A percentile compares a stretch with the other conserved stretches of the same genome.
These are phyloP conservation scores for Immersiella caudata DNA, from an alignment of 495 filamentous ascomycete species.

Conservation along the genomic window DNA sequence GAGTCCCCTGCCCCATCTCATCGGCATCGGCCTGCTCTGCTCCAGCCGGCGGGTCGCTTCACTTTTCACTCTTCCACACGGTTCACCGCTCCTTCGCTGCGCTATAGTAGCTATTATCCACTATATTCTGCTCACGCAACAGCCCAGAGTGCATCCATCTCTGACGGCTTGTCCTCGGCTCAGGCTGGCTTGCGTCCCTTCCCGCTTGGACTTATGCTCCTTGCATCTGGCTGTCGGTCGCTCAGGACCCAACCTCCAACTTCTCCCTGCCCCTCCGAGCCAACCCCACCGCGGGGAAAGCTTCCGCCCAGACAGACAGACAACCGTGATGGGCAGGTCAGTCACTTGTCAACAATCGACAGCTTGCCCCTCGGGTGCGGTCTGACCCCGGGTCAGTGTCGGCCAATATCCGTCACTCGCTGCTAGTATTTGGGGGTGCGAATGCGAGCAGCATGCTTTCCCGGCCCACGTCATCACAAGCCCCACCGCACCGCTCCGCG, in stretches of 20 bases:
- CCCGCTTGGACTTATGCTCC: slow-evolving; percentile 6
- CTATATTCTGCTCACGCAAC: slow-evolving; percentile 8
- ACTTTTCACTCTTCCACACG: not conserved
- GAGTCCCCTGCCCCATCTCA: not conserved
- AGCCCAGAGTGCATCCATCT: slow-evolving; percentile 5
- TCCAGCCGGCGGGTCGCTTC: slow-evolving; percentile 1
- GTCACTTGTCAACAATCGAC: slow-evolving; percentile 22
- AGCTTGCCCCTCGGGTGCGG: not conserved
- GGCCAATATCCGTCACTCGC: not conserved
- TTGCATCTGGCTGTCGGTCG: not conserved
- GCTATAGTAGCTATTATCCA: slow-evolving; percentile 20
- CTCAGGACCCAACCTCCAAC: not conserved
- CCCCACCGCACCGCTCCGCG: slow-evolving; percentile 10
- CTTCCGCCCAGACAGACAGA: slow-evolving; percentile 23
- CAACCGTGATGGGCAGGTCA: not conserved
- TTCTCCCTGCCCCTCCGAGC: slow-evolving; percentile 15
- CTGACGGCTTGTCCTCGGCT: slow-evolving; percentile 17
- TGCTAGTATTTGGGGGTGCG: not conserved
- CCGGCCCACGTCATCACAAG: slow-evolving; percentile 19
- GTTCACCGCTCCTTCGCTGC: slow-evolving; percentile 16
- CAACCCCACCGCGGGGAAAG: slow-evolving; percentile 35
- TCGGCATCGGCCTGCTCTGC: not conserved
- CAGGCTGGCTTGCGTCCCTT: slow-evolving; percentile 3
- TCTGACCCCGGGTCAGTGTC: slow-evolving; percentile 1
- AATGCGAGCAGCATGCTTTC: not conserved